These are phyloP conservation scores for Apiotrichum montevideense DNA, from an alignment of 1,284 basidiomycete species.

Conservation along the genomic window DNA sequence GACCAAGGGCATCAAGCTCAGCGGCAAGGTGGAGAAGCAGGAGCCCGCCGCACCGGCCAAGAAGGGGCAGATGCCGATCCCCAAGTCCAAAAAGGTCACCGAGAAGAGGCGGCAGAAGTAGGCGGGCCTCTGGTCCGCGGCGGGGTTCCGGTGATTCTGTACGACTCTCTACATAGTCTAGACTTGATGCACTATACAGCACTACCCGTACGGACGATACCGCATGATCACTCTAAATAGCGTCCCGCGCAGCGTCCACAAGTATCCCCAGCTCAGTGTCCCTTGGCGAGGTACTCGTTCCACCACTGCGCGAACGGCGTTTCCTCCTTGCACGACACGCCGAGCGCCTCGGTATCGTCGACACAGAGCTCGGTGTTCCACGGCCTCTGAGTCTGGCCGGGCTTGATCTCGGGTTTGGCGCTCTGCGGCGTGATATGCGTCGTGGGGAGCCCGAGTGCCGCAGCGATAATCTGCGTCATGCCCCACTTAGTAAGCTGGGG, in stretches of 20 bases:
- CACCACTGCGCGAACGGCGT: conserved; percentile 41
- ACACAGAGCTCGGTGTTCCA: conserved; percentile 44
- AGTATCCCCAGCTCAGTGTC: too few species aligned
- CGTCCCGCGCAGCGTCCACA: too few species aligned
- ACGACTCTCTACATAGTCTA: conserved; percentile 5
- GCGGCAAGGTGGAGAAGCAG: conserved; percentile 25
- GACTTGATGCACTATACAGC: conserved; percentile 5
- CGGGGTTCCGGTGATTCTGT: neutral
- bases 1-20: conserved; percentile 49
- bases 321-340: conserved; percentile 33
- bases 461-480: conserved; percentile 45
- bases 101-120: conserved; percentile 25
- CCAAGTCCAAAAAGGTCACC: conserved; percentile 37
- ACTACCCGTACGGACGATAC: neutral
- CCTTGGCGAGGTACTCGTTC: conserved; percentile 21
- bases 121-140: neutral
- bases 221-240: too few species aligned
- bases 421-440: conserved; percentile 37
- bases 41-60: neutral
- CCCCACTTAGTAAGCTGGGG: conserved; percentile 50
- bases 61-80: conserved; percentile 20
- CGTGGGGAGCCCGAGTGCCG: conserved; percentile 34
- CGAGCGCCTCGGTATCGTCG: conserved; percentile 29
- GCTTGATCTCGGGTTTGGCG: conserved; percentile 23
- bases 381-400: conserved; percentile 38